Base-by-base conservation (phyloP, 257 asterid species). In the Coffea eugenioides region DNA sequence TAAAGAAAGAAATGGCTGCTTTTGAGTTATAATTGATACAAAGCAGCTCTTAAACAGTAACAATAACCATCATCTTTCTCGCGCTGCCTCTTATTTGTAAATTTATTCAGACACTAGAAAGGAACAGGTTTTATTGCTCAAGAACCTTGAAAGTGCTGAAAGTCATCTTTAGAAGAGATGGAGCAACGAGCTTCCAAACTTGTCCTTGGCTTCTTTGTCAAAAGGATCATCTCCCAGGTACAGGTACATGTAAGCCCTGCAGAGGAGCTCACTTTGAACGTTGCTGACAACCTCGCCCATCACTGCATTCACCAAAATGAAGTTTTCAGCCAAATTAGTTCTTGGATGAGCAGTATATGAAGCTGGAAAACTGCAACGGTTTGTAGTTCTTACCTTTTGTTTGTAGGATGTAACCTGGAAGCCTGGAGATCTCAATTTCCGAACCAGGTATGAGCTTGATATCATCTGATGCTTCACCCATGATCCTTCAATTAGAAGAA, bases 201-300 rank as follows among this genome's bases (percentile, higher is more conserved):
- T 91, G 14, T 93, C 94, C 85, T 87, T 89, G 41, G 97, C 92
- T 79, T 91, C 94, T 84, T 90, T 90, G 90, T 93, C 93, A 46
- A 90, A 87, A 71, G 92, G 93, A 84, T 91, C 94, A 72, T 91
- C 97, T 43, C 97, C 97, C 84, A 88, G 56, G 77, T 88, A 90
- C 91, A 91, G 71, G 81, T 91, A 85, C 79, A 87, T 74, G 84
- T 72, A 90, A 45, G 92, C 97, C 87, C 94, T 89, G 92, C 97
- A 90, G 23, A 91, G 88, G n/a, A 91, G 89, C 79, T 91, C 93
- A 23, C 92, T 91, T 56, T 91, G 88, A 31, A 91, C 91, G 76
- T 87, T 84, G 90, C 91, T 91, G 78, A 90, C 92, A 34, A 83
- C 82, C 80, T 91, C 91, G 67, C 84, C 93, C 87, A 25, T 87